Base-by-base conservation (phyloP, 2,329 filamentous ascomycete species). In the Pseudocercospora crystallina region DNA sequence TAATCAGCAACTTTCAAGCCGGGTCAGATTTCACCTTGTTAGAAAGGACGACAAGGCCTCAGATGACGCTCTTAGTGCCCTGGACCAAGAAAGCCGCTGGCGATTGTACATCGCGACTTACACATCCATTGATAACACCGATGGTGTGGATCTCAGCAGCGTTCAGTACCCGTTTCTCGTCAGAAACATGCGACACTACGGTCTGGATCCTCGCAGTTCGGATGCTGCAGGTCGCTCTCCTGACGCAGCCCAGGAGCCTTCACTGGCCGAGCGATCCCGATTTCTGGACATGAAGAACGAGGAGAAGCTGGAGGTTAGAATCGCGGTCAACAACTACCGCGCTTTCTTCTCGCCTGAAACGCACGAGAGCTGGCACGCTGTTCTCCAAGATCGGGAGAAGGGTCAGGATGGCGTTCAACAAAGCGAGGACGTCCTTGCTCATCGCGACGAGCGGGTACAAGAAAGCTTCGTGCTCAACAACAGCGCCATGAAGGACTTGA, bases 81-180 rank as follows among this genome's bases (percentile, higher is more conserved):
- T 61, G 12, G 65, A 68, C 44, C 57, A 52, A 8, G 79, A 83
- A 58, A 78, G 79, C 56, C 76, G 84, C 34, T 99, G 94, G 94
- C 89, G 92, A 62, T 95, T 95, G 73, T 99, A 99, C 68, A 89
- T 96, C 50, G 91, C 92, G 13, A 90, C 91, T 0, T 97, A 88
- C 70, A 88, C 90, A 60, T 89, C 90, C 57, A 81, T 91, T 17
- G 90, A 96, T 65, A 88, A 89, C 2, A 99, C 94, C 0, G 78
- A 74, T 46, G 70, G 71, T 37, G 65, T 77, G 20, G 57, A 63
- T 12, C 47, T 51, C 12, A 47, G 36, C 13, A 39, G 42, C 11
- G 48, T 76, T n/a, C 57, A 62, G 26, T 63, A 68, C 8, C 73
- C 74, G 0, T 71, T 74, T 51, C 65, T 76, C 13, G 47, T 57